A percentile compares a stretch with the other conserved stretches of the same genome.
Evolutionary conservation across 2,329 filamentous ascomycete species (phyloP).

Genomic region (Penicillium sp.): DNA sequence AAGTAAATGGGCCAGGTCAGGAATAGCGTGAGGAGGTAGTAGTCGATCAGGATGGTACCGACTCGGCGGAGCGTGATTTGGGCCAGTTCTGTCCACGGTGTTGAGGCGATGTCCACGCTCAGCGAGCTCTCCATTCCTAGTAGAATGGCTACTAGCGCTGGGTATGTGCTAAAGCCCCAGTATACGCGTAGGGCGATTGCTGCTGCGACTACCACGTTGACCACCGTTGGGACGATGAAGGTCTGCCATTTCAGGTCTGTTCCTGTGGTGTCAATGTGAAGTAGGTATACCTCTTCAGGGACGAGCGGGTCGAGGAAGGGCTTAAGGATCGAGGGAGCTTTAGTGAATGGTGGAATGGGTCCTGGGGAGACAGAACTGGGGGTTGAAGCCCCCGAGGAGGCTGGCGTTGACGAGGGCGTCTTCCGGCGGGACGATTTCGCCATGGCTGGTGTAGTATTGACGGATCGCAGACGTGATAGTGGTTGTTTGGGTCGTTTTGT

Average conservation of each 20-base stretch:
- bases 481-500: background rate
- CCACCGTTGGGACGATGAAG: slow-evolving; percentile 76
- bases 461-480: background rate
- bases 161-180: slow-evolving; percentile 75
- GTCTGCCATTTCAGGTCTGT: slow-evolving; percentile 77
- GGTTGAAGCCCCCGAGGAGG: slow-evolving; percentile 41
- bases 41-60: slow-evolving; percentile 74
- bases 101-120: slow-evolving; percentile 65
- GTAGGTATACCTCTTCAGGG: slow-evolving; percentile 76
- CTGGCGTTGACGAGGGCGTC: slow-evolving; percentile 31
- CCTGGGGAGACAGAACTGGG: slow-evolving; percentile 40
- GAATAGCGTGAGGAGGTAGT: slow-evolving; percentile 69
- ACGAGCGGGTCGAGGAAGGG: slow-evolving; percentile 72
- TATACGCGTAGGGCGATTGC: slow-evolving; percentile 73
- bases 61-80: slow-evolving; percentile 66
- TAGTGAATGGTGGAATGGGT: slow-evolving; percentile 71
- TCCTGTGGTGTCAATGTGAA: slow-evolving; percentile 78
- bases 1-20: slow-evolving; percentile 78
- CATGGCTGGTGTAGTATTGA: slow-evolving; percentile 32
- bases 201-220: slow-evolving; percentile 72
- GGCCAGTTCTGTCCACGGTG: slow-evolving; percentile 63
- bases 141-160: slow-evolving; percentile 66
- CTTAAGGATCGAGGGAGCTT: slow-evolving; percentile 66
- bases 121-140: slow-evolving; percentile 71
- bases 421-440: slow-evolving; percentile 45